A percentile compares a stretch with the other conserved stretches of the same genome.
Evolutionary conservation across 805 yeast genomes (phyloP).

Genomic region (Priceomyces castillae): DNA sequence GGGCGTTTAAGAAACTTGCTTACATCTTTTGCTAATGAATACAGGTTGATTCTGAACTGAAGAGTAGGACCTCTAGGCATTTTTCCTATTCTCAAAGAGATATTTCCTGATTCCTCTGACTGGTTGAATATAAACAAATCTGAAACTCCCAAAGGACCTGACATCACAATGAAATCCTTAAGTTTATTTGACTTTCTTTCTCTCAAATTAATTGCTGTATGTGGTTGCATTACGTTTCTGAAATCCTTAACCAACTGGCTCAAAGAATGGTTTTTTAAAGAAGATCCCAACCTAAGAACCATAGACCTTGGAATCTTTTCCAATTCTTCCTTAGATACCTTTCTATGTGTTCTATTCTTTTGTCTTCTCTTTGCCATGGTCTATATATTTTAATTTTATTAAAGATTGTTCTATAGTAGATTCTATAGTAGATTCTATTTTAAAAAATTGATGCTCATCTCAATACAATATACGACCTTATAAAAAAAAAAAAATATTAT

Average conservation of each 20-base stretch:
- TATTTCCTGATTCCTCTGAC: constrained; percentile 69
- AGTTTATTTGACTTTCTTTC: constrained; percentile 86
- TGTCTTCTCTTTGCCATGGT: constrained; percentile 42
- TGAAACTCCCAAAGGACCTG: constrained; percentile 92
- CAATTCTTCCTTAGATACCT: constrained; percentile 58
- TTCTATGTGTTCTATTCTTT: constrained; percentile 88
- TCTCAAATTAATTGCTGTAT: constrained; percentile 83
- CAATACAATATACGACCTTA: not conserved
- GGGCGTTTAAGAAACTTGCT: constrained; percentile 69
- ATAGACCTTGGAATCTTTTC: constrained; percentile 85
- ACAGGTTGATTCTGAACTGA: constrained; percentile 72
- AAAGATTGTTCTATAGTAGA: not conserved
- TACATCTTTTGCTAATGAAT: constrained; percentile 81
- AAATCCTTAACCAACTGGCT: constrained; percentile 84
- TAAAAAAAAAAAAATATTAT: constrained; percentile 1
- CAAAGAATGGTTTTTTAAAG: constrained; percentile 75
- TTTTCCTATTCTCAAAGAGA: constrained; percentile 78
- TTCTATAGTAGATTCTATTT: not conserved
- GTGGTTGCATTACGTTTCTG: constrained; percentile 91
- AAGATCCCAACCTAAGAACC: constrained; percentile 84
- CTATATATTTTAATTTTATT: not conserved
- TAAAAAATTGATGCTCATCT: constrained; percentile 8
- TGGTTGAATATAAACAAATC: constrained; percentile 87
- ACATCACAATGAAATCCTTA: constrained; percentile 96
- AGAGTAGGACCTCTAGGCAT: constrained; percentile 95